Base-by-base conservation (phyloP, 164 flowering plant genomes). In the Nymphaea colorata region DNA sequence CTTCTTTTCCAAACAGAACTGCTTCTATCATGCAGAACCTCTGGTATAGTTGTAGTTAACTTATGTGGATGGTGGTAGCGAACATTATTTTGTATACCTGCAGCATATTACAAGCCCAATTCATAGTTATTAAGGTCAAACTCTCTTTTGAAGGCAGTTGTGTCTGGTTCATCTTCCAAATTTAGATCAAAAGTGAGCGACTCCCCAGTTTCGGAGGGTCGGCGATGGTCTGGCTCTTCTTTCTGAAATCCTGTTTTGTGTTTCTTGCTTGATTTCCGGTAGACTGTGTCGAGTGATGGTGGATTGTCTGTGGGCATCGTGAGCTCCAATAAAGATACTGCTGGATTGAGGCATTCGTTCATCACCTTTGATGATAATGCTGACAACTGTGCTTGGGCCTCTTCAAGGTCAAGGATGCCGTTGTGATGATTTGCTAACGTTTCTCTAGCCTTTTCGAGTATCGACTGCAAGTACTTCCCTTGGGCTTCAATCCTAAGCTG, bases 391-490 rank as follows among this genome's bases (percentile, higher is more conserved):
- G n/a, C 42, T 10, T 41, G 66, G n/a, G 66, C 42, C 44, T 64
- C 66, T 42, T 64, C 66, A 41, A 64, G 43, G 44, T 41, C 66
- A 42, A 41, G 42, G n/a, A 41, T 18, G n/a, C 66, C 66, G 12
- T 41, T 64, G 43, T 64, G 66, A 64, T 64, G 66, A 11, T 42
- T 64, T 36, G 66, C 44, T 14, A 64, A 41, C 3, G 66, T 42
- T 64, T 64, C 66, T 43, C 47, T 64, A 18, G 66, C 66, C 43
- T 25, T 64, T 12, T 64, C 66, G 10, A 64, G 44, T 10, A 64
- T 64, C 41, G 66, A 64, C 41, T 64, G 66, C 66, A 64, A 41
- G 66, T 64, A 64, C 44, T 64, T 64, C 44, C 64, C 64, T 41
- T 61, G 64, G 7, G 64, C 64, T 61, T 61, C 64, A 17, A 61